Conservation (phyloP, 768 basidiomycete genomes). For the Trametes cubensis region DNA sequence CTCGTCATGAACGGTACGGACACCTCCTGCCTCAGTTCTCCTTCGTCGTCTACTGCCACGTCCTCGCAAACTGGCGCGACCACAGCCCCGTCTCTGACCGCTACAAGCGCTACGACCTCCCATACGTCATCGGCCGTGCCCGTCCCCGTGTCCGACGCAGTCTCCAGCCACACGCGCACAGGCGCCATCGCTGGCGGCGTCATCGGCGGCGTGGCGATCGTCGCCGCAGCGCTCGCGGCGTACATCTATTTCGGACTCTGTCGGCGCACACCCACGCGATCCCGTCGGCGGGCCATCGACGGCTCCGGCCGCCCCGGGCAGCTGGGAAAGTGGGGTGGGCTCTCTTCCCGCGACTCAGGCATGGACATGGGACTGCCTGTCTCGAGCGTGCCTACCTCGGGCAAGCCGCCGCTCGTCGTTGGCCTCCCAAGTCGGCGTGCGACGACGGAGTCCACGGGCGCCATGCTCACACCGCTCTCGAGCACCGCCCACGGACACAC, state of each 20-base stretch:
- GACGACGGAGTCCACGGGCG: conserved; percentile 19
- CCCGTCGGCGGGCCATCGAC: conserved; percentile 19
- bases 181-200: conserved; percentile 56
- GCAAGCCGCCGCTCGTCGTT: conserved; percentile 10
- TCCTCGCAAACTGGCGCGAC: conserved; percentile 16
- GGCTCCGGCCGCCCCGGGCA: conserved; percentile 4
- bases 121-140: conserved; percentile 10
- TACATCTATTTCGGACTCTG: conserved; percentile 32
- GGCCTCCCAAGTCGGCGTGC: conserved; percentile 10
- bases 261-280: conserved; percentile 23
- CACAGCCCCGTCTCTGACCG: neutral
- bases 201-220: conserved; percentile 48
- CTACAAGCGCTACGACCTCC: conserved; percentile 7
- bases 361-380: conserved; percentile 20
- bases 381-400: conserved; percentile 9
- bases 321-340: conserved; percentile 26
- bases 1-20: conserved; percentile 42
- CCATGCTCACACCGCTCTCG: conserved; percentile 16
- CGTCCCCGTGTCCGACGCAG: conserved; percentile 12
- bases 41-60: conserved; percentile 17
- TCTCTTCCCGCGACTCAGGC: conserved; percentile 27
- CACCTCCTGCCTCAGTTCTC: conserved; percentile 36
- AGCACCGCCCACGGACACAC: conserved; percentile 18
- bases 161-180: conserved; percentile 32
- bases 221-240: conserved; percentile 39